Conservation (phyloP, 352 stramenopile species). For the Globisporangium iwayamae region DNA sequence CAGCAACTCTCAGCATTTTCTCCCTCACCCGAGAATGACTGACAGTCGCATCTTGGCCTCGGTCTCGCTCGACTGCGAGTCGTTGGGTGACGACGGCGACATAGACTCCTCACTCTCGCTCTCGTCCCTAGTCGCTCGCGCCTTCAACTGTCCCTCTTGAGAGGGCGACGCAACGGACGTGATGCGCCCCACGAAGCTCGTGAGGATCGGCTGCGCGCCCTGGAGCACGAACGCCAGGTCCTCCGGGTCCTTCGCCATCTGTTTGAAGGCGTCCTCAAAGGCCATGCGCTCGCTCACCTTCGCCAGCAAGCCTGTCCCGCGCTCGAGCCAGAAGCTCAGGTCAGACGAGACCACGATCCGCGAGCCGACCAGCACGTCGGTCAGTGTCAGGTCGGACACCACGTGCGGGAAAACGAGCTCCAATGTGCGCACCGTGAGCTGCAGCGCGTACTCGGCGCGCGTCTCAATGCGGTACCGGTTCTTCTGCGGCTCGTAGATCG, state of each 20-base stretch:
- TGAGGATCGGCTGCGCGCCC: slow-evolving; percentile 11
- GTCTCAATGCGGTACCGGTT: slow-evolving; percentile 14
- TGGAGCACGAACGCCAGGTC: slow-evolving; percentile 24
- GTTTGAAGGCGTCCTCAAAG: slow-evolving; percentile 27
- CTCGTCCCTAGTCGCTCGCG: background rate
- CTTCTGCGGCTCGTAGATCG: slow-evolving; percentile 10
- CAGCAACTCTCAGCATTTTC: too few species aligned
- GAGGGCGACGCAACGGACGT: too few species aligned
- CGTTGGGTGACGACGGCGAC: background rate
- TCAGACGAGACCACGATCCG: slow-evolving; percentile 9
- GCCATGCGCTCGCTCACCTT: slow-evolving; percentile 26
- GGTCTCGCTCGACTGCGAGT: slow-evolving; percentile 3
- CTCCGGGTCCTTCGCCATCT: slow-evolving; percentile 20
- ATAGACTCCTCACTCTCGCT: background rate
- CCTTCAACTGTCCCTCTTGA: too few species aligned
- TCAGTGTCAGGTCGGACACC: background rate
- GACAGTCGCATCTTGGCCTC: slow-evolving; percentile 5
- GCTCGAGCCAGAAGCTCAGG: slow-evolving; percentile 25
- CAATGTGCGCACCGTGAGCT: slow-evolving; percentile 14
- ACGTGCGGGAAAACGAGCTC: slow-evolving; percentile 18
- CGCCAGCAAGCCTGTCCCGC: slow-evolving; percentile 7
- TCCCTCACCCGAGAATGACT: background rate
- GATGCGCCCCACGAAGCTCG: slow-evolving; percentile 5
- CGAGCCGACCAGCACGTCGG: slow-evolving; percentile 9
- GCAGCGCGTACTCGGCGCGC: slow-evolving; percentile 14